A percentile compares a stretch with the other conserved stretches of the same genome.
Evolutionary conservation across 176 grass and related monocot genomes (phyloP).

Genomic region (Alopecurus myosuroides): DNA sequence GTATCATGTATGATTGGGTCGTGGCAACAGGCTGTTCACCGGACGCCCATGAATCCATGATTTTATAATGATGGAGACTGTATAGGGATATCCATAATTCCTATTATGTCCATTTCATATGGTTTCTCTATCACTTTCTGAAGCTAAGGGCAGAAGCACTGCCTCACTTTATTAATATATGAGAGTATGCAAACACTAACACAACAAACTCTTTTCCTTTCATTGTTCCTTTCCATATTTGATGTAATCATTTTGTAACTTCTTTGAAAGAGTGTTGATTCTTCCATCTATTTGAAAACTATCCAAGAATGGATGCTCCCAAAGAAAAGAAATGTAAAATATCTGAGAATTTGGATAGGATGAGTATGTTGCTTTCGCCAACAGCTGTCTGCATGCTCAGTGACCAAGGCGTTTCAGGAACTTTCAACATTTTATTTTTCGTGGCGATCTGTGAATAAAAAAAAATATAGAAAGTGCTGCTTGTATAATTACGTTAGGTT

Average conservation of each 20-base stretch:
- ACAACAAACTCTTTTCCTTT: neutral
- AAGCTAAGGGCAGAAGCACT: neutral
- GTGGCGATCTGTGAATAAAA: neutral
- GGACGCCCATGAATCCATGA: conserved; percentile 14
- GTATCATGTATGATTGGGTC: neutral
- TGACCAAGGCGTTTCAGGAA: neutral
- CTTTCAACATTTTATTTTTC: neutral
- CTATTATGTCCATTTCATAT: neutral
- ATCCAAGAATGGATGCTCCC: neutral
- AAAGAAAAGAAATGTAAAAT: neutral
- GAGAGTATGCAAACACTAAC: neutral
- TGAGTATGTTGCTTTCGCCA: conserved; percentile 2
- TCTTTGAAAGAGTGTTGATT: neutral
- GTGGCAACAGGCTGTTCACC: conserved; percentile 6
- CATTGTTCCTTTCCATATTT: neutral
- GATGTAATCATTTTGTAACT: neutral
- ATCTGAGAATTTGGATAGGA: neutral
- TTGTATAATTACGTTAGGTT: neutral
- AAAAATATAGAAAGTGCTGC: neutral
- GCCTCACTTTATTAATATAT: neutral
- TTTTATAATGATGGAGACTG: neutral
- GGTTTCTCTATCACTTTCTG: neutral
- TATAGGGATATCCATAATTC: neutral
- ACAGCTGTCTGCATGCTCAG: neutral
- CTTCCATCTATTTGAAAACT: neutral